Base-by-base conservation (phyloP, 2,329 filamentous ascomycete species). In the Zopfia rhizophila region DNA sequence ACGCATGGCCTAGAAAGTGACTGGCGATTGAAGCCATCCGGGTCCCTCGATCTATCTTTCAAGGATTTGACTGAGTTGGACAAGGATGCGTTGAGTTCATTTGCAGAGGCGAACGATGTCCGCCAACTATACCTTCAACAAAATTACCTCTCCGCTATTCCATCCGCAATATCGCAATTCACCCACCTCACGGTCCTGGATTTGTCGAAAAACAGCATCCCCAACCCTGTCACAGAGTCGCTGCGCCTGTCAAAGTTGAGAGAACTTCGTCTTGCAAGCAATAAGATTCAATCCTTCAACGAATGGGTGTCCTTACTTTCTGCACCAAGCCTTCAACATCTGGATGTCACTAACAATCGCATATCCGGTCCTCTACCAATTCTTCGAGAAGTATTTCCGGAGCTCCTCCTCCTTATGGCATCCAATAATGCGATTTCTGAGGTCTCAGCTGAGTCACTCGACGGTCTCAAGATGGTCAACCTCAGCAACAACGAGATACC, bases 291-390 rank as follows among this genome's bases (percentile, higher is more conserved):
- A 16, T 84, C 84, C 3, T 74, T 97, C 7, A 78, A 82, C 1
- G 83, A 87, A 0, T 73, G 97, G 12, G 79, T 84, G 3, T 72
- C 77, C 4, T 76, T 84, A 54, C 80, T 97, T 4, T 78, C 81
- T n/a, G 91, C 92, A 0, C 91, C 91, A 0, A 78, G 75, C 5
- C 79, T 97, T 5, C 83, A 87, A 41, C 88, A 88, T 57, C 78
- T 97, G 1, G 90, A 97, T 63, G 79, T 95, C 6, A 91, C 88
- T 17, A 82, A 88, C 54, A 97, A 97, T 67, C 85, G 88, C n/a
- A 74, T 97, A 21, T 82, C 84, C 1, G 80, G 82, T 5, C 37
- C 81, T 0, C 77, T 97, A 0, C 90, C 92, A 0, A 56, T 67
- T 17, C 75, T 96, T 5, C 85, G 85, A 40, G 73, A 81, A 5